A percentile compares a stretch with the other conserved stretches of the same genome.
phyloP scores from a whole-genome alignment of 495 filamentous ascomycete genomes.

The Pyrenopolyporus hunteri region DNA sequence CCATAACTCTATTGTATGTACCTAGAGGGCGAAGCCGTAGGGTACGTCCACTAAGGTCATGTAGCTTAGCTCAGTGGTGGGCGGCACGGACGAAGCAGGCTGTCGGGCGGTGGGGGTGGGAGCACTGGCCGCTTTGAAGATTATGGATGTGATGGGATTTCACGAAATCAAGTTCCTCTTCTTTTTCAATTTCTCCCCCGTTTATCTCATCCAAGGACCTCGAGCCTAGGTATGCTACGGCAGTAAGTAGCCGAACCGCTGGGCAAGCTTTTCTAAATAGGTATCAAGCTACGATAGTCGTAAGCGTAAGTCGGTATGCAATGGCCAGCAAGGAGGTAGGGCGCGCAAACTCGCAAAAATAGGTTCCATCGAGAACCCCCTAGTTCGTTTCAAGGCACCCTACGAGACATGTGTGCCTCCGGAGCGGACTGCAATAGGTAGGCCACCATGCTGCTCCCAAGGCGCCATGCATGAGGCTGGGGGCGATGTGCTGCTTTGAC shows the following conservation, averaged over 20 bases:
- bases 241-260: conserved; percentile 15
- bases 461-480: conserved; percentile 36
- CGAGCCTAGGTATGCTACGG: conserved; percentile 18
- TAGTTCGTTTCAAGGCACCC: conserved; percentile 35
- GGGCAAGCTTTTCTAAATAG: conserved; percentile 8
- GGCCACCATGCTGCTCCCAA: conserved; percentile 23
- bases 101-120: conserved; percentile 10
- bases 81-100: conserved; percentile 4
- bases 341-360: conserved; percentile 20
- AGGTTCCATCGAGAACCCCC: conserved; percentile 31
- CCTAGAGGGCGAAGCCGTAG: too few species aligned
- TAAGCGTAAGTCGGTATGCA: too few species aligned
- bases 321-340: too few species aligned
- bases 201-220: conserved; percentile 8
- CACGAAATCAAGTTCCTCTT: not conserved
- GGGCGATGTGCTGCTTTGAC: conserved; percentile 30
- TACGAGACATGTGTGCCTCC: conserved; percentile 38
- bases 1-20: conserved; percentile 13
- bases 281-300: conserved; percentile 2
- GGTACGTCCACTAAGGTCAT: too few species aligned
- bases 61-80: conserved; percentile 13
- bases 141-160: conserved; percentile 2
- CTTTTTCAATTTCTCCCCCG: conserved; percentile 5
- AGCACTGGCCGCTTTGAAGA: conserved; percentile 8
- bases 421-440: conserved; percentile 29